Evolutionary conservation across 257 asterid genomes (phyloP).

Genomic region (Forsythia suspensa): DNA sequence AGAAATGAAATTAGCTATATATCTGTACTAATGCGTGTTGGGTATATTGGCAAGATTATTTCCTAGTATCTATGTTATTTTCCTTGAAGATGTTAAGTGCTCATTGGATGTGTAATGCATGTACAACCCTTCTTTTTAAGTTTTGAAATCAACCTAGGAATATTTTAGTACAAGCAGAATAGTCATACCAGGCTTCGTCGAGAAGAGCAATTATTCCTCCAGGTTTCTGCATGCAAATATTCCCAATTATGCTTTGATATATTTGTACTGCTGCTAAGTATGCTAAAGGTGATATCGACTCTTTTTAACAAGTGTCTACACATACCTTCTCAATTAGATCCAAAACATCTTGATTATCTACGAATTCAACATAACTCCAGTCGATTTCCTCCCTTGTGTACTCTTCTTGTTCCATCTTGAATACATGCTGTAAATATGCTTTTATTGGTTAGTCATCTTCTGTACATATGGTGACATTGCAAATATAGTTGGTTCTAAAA

Average conservation of each 20-base stretch:
- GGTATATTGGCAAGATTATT: background rate
- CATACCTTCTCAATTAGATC: conserved; percentile 92
- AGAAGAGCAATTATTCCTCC: conserved; percentile 98
- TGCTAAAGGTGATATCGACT: background rate
- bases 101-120: background rate
- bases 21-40: background rate
- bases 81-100: background rate
- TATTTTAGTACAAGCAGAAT: conserved; percentile 8
- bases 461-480: background rate
- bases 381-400: conserved; percentile 87
- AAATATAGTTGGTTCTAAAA: conserved; percentile 20
- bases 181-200: conserved; percentile 93
- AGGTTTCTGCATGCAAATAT: conserved; percentile 70
- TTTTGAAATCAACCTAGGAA: background rate
- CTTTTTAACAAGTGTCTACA: conserved; percentile 13
- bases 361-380: conserved; percentile 97
- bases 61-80: background rate
- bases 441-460: conserved; percentile 19
- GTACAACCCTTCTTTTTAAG: conserved; percentile 1
- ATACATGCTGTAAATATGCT: conserved; percentile 68
- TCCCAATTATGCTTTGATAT: conserved; percentile 16
- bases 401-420: conserved; percentile 99
- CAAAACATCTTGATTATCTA: conserved; percentile 93
- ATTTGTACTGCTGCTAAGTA: conserved; percentile 17
- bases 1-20: conserved; percentile 31